Evolutionary conservation across 2,329 filamentous ascomycete genomes (phyloP), one percentile per base, ranked within the genome.

Genomic region (Sporothrix euskadiensis): DNA sequence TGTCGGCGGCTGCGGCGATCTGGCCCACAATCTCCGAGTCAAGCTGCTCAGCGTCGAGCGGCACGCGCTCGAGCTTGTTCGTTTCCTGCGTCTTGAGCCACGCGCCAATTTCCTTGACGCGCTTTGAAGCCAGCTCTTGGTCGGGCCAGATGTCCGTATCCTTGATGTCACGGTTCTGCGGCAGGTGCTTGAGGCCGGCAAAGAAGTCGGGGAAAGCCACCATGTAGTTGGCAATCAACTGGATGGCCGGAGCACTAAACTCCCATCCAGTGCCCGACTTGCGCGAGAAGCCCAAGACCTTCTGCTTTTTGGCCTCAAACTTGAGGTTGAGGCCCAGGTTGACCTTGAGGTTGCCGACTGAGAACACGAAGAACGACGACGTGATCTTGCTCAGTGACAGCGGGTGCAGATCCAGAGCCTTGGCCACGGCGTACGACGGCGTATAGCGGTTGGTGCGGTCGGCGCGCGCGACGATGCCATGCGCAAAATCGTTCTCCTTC

Each of bases 281-380:
- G 78, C 94, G 92, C 32, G 95, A 97, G 82, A 98, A 99, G 0
- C 96, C 96, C 44, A 99, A 84, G 7, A 99, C 96, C 83, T 99
- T 99, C 78, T 94, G 88, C 82, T 98, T 97, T 83, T 93, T 95
- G 2, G 90, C 93, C 80, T 99, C 96, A 74, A 99, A 99, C 81
- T 99, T 99, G 77, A 99, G 87, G 79, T 99, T 99, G 75, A 99
- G 86, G 0, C 96, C 96, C 32, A 99, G 85, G 78, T 99, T 99
- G 75, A 97, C 87, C 78, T 93, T 92, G 74, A 94, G 85, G 32
- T 59, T 74, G 73, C 93, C 93, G 4, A 95, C 89, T 22, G 83
- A 88, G 73, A 89, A 89, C 73, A 99, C 92, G 72, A 91, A 92
- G 81, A 97, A 98, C 0, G 95, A 94, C 1, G 96, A 97, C 0